phyloP scores from a whole-genome alignment of 1,284 basidiomycete species.

The Naganishia sp. region DNA sequence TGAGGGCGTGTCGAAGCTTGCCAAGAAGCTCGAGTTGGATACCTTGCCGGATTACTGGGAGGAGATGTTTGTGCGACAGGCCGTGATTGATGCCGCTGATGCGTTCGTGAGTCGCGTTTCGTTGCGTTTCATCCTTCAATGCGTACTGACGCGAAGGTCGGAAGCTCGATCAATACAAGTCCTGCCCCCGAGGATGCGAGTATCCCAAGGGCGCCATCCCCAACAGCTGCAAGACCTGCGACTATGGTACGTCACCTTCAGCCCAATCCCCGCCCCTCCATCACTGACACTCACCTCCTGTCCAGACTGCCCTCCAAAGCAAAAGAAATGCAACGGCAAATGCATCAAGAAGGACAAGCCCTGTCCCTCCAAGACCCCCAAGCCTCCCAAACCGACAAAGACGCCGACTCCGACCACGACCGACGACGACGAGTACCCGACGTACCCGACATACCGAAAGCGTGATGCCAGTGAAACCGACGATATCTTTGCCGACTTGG shows the following conservation, averaged over 20 bases:
- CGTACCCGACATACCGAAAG: not conserved
- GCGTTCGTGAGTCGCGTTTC: slow-evolving; percentile 16
- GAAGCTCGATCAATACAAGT: slow-evolving; percentile 25
- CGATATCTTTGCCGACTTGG: not conserved
- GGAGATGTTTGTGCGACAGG: slow-evolving; percentile 20
- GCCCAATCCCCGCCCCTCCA: not conserved
- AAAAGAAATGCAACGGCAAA: slow-evolving; percentile 18
- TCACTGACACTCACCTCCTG: not conserved
- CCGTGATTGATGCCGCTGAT: slow-evolving; percentile 16
- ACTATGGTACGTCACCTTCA: slow-evolving; percentile 10
- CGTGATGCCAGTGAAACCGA: not conserved
- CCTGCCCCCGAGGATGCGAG: slow-evolving; percentile 21
- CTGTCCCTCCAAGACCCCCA: slow-evolving; percentile 9
- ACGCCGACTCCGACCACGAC: not conserved
- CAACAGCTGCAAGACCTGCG: slow-evolving; percentile 12
- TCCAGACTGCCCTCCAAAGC: slow-evolving; percentile 17
- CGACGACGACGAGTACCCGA: not conserved
- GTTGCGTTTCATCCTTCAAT: not conserved
- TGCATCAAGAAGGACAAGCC: slow-evolving; percentile 13
- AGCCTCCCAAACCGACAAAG: slow-evolving; percentile 7
- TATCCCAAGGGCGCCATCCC: slow-evolving; percentile 18
- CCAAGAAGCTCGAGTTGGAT: slow-evolving; percentile 18
- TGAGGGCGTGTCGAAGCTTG: slow-evolving; percentile 10
- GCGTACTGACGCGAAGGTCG: not conserved
- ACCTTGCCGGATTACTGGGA: slow-evolving; percentile 18